Conservation (phyloP, 495 filamentous ascomycete genomes). For the Tuber aestivum region DNA sequence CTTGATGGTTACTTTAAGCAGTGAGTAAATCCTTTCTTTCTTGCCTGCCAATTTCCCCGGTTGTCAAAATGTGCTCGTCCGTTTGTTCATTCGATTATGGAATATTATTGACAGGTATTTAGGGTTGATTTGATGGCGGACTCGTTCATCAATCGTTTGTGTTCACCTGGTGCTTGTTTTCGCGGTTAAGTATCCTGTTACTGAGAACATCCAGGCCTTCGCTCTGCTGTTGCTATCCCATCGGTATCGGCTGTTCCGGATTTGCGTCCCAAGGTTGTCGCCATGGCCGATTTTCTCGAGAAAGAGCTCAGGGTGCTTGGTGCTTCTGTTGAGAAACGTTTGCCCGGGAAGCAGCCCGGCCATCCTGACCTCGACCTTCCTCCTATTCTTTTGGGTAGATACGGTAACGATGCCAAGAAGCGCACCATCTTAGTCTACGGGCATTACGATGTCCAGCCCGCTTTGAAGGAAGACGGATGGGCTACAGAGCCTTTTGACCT, state of each 20-base stretch:
- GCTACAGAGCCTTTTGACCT: constrained; percentile 90
- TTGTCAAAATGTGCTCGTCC: not conserved
- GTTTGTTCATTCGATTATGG: not conserved
- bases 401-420: constrained; percentile 85
- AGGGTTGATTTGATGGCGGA: constrained; percentile 74
- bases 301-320: constrained; percentile 75
- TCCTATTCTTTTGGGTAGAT: constrained; percentile 83
- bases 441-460: constrained; percentile 98
- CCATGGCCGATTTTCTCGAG: constrained; percentile 91
- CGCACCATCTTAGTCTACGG: constrained; percentile 94
- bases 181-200: not conserved
- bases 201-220: constrained; percentile 51
- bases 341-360: constrained; percentile 81
- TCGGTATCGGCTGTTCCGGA: constrained; percentile 88
- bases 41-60: not conserved
- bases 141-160: constrained; percentile 78
- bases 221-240: constrained; percentile 89
- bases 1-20: constrained; percentile 79
- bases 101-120: constrained; percentile 7
- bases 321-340: constrained; percentile 74
- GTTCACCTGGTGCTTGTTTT: not conserved
- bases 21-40: constrained; percentile 45
- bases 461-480: constrained; percentile 90
- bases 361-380: constrained; percentile 86
- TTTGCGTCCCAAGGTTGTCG: constrained; percentile 80